Base-by-base conservation (phyloP, 495 filamentous ascomycete species). In the Neurospora discreta region DNA sequence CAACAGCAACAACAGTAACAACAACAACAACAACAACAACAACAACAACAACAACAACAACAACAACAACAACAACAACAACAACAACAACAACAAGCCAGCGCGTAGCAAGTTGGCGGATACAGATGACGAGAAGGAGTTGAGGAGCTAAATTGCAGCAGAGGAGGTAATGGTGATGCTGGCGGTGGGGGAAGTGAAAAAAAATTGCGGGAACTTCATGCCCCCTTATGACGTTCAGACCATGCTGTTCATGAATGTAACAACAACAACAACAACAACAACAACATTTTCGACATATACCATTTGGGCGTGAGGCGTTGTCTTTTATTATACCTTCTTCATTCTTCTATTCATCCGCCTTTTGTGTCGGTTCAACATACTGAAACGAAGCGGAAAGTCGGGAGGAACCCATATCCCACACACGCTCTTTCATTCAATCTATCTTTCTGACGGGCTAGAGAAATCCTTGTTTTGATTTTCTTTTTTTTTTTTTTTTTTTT, bases 161-260 rank as follows among this genome's bases (percentile, higher is more conserved):
- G 52, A 30, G 52, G 26, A 65, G 15, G 15, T 65, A 18, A 65
- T 65, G 23, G 52, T 65, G 26, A 26, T 26, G 13, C 26, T 36
- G 52, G 52, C 52, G 13, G 52, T 65, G 30, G 52, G 70, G 38
- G 38, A 26, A 18, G 74, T 74, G 33, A 72, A 79, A 67, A 74
- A 77, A 74, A 77, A 74, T 79, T 71, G 78, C 42, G 68, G 72
- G 39, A 69, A 65, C 69, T 72, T 72, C 65, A 76, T 69, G 75
- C 70, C 70, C 52, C 20, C 36, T 75, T 75, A 76, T 58, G 73
- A 71, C 65, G 69, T 70, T 72, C 44, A 75, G 65, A 65, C 65
- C 39, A 72, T 74, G 70, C 30, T 69, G 42, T 73, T 73, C 70
- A 73, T 68, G 74, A 76, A 71, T 75, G 75, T 76, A 76, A 40